Conservation (phyloP, 2,329 filamentous ascomycete species). For the Periconia sp. region DNA sequence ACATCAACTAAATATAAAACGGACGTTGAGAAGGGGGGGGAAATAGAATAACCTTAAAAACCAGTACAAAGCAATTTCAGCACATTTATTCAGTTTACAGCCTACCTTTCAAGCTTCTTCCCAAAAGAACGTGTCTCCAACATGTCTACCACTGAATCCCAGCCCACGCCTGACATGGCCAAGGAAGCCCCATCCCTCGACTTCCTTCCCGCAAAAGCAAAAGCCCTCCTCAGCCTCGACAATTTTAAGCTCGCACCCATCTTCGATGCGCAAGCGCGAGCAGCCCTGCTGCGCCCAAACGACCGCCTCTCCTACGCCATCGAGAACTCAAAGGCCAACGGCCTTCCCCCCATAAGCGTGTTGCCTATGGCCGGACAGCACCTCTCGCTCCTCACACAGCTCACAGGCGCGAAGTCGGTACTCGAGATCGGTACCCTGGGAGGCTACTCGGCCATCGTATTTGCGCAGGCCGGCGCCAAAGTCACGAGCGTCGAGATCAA, state of each 20-base stretch:
- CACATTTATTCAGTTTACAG: too few species aligned
- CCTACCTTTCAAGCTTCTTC: neutral
- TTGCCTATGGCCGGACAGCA: slow-evolving; percentile 11
- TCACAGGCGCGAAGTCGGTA: slow-evolving; percentile 10
- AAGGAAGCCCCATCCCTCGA: neutral
- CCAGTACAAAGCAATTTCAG: too few species aligned
- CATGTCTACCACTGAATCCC: neutral
- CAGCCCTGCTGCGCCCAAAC: slow-evolving; percentile 17
- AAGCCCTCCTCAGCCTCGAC: slow-evolving; percentile 29
- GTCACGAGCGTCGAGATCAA: slow-evolving; percentile 55
- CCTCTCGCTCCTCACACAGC: slow-evolving; percentile 12
- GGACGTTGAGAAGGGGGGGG: neutral
- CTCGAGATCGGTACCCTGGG: slow-evolving; percentile 58
- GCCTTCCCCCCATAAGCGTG: slow-evolving; percentile 19
- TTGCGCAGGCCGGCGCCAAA: slow-evolving; percentile 43
- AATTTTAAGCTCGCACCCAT: slow-evolving; percentile 13
- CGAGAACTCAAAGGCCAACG: slow-evolving; percentile 7
- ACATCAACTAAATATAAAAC: too few species aligned
- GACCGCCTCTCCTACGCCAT: slow-evolving; percentile 11
- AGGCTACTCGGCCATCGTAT: slow-evolving; percentile 53
- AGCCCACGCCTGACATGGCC: neutral
- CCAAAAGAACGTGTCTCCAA: neutral
- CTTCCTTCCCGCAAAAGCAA: neutral
- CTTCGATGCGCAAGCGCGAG: slow-evolving; percentile 16
- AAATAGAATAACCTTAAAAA: too few species aligned